phyloP scores from a whole-genome alignment of 371 early-diverging fungal species.

The Zancudomyces culisetae region DNA sequence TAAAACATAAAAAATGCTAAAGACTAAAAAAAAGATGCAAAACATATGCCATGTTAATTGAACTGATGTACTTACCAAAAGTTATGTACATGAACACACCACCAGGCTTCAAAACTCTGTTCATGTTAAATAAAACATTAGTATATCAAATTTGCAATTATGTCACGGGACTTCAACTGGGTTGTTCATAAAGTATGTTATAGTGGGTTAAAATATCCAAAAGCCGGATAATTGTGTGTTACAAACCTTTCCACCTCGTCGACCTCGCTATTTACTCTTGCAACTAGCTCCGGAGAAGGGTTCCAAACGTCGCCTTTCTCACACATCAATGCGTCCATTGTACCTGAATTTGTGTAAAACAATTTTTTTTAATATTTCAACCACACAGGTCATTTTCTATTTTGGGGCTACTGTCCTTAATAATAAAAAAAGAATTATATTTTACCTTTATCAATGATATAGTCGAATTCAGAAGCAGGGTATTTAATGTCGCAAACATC shows the following conservation, averaged over 20 bases:
- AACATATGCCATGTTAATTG: too few relatives aligned
- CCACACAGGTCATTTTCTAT: too few relatives aligned
- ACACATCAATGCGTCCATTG: conserved; percentile 69
- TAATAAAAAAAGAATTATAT: conserved; percentile 4
- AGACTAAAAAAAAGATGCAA: background rate
- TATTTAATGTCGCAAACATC: conserved; percentile 53
- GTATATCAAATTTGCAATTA: too few relatives aligned
- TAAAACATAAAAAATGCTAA: background rate
- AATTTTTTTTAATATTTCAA: background rate
- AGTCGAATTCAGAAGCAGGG: conserved; percentile 38
- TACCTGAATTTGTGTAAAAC: background rate
- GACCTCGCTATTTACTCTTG: conserved; percentile 44
- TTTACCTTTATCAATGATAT: conserved; percentile 63
- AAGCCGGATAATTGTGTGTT: background rate
- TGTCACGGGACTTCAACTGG: too few relatives aligned
- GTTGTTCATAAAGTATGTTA: too few relatives aligned
- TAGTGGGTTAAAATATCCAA: background rate
- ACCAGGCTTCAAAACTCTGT: conserved; percentile 42
- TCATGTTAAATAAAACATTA: background rate
- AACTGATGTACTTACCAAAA: conserved; percentile 39
- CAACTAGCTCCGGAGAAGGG: conserved; percentile 46
- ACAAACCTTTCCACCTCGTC: conserved; percentile 34
- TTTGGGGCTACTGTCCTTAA: too few relatives aligned
- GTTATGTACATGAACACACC: conserved; percentile 75
- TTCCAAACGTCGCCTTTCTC: conserved; percentile 76